phyloP scores from a whole-genome alignment of 352 stramenopile species.

The Pythium rhizo-oryzae region DNA sequence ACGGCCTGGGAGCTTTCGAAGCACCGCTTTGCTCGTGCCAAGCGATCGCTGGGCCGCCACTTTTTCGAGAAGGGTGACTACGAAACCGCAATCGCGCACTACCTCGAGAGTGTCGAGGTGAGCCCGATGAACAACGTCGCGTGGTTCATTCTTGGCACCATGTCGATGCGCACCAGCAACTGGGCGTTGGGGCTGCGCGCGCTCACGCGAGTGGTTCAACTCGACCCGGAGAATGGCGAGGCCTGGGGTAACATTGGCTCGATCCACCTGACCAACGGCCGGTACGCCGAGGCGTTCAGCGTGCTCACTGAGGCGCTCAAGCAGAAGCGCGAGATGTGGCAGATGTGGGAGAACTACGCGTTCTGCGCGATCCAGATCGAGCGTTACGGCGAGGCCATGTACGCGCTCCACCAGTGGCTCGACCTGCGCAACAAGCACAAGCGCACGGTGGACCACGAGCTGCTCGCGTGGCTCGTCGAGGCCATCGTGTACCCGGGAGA shows the following conservation, averaged over 20 bases:
- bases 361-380: conserved; percentile 79
- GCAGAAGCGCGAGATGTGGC: conserved; percentile 91
- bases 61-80: conserved; percentile 90
- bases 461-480: conserved; percentile 84
- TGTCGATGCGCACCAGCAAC: conserved; percentile 88
- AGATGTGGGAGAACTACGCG: conserved; percentile 93
- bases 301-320: conserved; percentile 89
- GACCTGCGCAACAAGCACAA: conserved; percentile 85
- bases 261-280: conserved; percentile 87
- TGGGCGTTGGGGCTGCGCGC: conserved; percentile 87
- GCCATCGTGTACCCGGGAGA: conserved; percentile 70
- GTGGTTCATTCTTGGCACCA: conserved; percentile 95
- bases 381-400: conserved; percentile 82
- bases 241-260: conserved; percentile 96
- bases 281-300: conserved; percentile 78
- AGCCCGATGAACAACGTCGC: conserved; percentile 89
- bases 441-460: conserved; percentile 67
- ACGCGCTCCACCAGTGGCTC: conserved; percentile 81
- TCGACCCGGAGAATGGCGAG: conserved; percentile 94
- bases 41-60: conserved; percentile 89
- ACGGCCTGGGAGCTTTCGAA: conserved; percentile 92
- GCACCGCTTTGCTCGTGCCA: conserved; percentile 91
- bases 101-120: conserved; percentile 82
- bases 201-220: conserved; percentile 94
- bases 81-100: conserved; percentile 75